Conservation (phyloP, 331 rosid species). For the Pyracantha coccinea region DNA sequence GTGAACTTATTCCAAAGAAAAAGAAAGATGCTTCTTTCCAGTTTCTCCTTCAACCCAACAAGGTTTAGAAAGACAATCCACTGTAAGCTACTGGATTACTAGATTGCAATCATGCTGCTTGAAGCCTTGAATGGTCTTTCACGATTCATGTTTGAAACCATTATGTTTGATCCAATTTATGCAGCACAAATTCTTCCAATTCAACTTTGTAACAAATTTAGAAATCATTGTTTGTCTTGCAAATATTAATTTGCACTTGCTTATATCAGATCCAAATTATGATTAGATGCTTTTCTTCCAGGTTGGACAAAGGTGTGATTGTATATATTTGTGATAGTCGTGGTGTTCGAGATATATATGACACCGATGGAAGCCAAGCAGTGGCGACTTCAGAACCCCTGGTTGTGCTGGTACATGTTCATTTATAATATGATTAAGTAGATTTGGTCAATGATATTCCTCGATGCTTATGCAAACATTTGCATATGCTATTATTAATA, state of each 20-base stretch:
- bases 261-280: neutral
- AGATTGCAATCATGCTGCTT: neutral
- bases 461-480: neutral
- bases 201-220: neutral
- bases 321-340: conserved; percentile 85
- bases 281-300: conserved; percentile 25
- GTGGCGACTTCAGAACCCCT: conserved; percentile 82
- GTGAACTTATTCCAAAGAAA: too few relatives aligned
- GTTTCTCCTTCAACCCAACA: neutral
- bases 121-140: neutral
- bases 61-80: neutral
- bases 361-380: conserved; percentile 91
- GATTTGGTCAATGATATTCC: neutral
- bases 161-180: neutral
- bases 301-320: conserved; percentile 98
- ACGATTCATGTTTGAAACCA: neutral
- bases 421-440: neutral
- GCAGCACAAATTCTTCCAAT: neutral
- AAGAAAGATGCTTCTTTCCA: neutral
- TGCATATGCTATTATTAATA: neutral
- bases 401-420: conserved; percentile 64
- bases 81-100: neutral
- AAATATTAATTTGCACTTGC: neutral
- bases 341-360: conserved; percentile 90
- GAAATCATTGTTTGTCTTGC: neutral